Base-by-base conservation (phyloP, 352 stramenopile genomes). In the Globisporangium viniferum region DNA sequence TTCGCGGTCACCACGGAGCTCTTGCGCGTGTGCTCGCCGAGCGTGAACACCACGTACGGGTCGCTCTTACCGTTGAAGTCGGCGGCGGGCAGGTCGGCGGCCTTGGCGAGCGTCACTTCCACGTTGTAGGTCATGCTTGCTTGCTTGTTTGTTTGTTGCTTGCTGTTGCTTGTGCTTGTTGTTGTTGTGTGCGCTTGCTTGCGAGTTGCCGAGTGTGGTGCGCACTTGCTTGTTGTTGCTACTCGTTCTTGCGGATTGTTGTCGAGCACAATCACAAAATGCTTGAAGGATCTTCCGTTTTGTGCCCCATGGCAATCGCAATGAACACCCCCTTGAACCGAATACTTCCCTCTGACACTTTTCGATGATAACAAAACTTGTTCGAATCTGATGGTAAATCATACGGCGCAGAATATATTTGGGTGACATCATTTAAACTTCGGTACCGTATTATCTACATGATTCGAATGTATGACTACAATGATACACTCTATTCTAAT, bases 51-150 rank as follows among this genome's bases (percentile, higher is more conserved):
- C 48, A 93, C 76, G 70, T 95, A 93, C 64, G 87, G 87, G 70
- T 95, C 88, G 66, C 82, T 92, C 77, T 95, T 95, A 74, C 88
- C 86, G 69, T 89, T 90, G 44, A 86, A 88, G 80, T 95, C 88
- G 69, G 84, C 85, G 14, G 82, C 74, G 12, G 87, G 74, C 35
- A 95, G 73, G 67, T 93, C 84, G 56, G 78, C 78, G 18, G 81
- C 84, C 66, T 90, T 90, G 61, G 82, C 64, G 56, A 93, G 82
- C 59, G 76, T 91, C 70, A 93, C 82, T 73, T 90, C 71, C 15
- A 93, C 82, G 27, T 80, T 71, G 70, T 82, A 80, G 75, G 89
- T 86, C 72, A 59, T 74, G 36, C 6, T 55, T 58, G 41, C 24
- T 62, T 33, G 44, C 5, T 33, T 60, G 12, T 1, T 59, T 20